phyloP scores from a whole-genome alignment of 2,329 filamentous ascomycete genomes.

The Passalora sequoiae region DNA sequence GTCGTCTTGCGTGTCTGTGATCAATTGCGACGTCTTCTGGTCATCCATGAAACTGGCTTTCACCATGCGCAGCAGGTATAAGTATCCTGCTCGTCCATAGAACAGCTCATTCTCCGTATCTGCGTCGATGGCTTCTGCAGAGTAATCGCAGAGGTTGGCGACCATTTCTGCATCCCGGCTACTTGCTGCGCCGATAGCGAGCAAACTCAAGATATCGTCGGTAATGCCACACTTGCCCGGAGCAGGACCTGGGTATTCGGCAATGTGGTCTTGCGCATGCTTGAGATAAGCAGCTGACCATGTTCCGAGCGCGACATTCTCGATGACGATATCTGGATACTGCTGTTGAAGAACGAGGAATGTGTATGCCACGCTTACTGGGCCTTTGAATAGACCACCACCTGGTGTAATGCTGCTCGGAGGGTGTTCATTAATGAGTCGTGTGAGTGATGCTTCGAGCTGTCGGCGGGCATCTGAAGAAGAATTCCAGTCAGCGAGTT shows the following conservation, averaged over 20 bases:
- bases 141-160: conserved; percentile 47
- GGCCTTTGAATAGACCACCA: conserved; percentile 49
- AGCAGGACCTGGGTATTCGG: conserved; percentile 44
- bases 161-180: conserved; percentile 48
- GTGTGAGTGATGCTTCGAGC: conserved; percentile 46
- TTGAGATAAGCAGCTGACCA: conserved; percentile 50
- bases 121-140: conserved; percentile 42
- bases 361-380: conserved; percentile 46
- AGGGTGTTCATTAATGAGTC: conserved; percentile 45
- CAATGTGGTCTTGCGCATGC: conserved; percentile 47
- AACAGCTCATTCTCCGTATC: conserved; percentile 58
- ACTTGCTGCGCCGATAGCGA: conserved; percentile 47
- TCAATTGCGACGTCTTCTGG: conserved; percentile 46
- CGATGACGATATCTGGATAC: conserved; percentile 46
- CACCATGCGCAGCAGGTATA: conserved; percentile 63
- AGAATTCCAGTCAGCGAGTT: no score
- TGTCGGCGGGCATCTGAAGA: conserved; percentile 45
- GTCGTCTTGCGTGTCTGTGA: conserved; percentile 51
- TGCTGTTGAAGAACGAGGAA: conserved; percentile 47
- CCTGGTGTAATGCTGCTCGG: conserved; percentile 43
- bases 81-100: conserved; percentile 61
- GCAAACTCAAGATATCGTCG: conserved; percentile 48
- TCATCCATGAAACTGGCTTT: conserved; percentile 52
- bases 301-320: conserved; percentile 43
- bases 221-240: conserved; percentile 46